Percentiles rank a stretch among this genome's conserved stretches.
These are phyloP conservation scores for Vaccinium corymbosum DNA, from an alignment of 148 eudicot genomes.

Conservation along the genomic window DNA sequence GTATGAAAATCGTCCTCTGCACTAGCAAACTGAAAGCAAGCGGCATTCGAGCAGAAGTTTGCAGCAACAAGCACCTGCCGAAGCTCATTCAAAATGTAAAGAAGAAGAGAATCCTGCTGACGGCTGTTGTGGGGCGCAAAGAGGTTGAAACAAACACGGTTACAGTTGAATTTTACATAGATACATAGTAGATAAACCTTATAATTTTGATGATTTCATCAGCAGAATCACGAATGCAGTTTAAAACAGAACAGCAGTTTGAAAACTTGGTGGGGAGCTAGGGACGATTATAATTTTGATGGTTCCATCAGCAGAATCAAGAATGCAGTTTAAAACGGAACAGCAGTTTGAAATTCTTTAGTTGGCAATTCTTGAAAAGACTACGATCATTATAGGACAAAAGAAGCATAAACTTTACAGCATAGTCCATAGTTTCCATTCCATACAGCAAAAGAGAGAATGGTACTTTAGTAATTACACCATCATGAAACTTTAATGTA, in stretches of 20 bases:
- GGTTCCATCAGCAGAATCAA: conserved; percentile 52
- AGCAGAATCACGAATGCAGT: too few relatives aligned
- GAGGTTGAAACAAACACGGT: conserved; percentile 75
- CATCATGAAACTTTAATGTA: too few relatives aligned
- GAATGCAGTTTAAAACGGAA: conserved; percentile 51
- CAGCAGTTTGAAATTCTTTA: conserved; percentile 38
- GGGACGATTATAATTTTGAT: conserved; percentile 55
- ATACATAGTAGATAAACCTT: conserved; percentile 2
- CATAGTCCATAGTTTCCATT: too few relatives aligned
- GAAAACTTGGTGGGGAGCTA: conserved; percentile 73
- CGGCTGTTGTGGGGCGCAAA: conserved; percentile 87
- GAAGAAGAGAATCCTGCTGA: conserved; percentile 83
- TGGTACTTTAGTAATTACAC: too few relatives aligned
- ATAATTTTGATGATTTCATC: too few relatives aligned
- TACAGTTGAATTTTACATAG: conserved; percentile 64
- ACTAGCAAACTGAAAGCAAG: conserved; percentile 45
- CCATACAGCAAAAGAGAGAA: too few relatives aligned
- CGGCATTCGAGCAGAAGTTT: conserved; percentile 76
- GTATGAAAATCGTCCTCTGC: neutral
- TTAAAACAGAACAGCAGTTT: too few relatives aligned
- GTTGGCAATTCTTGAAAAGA: neutral
- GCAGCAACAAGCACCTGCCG: conserved; percentile 81
- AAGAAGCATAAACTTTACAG: too few relatives aligned
- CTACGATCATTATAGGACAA: too few relatives aligned
- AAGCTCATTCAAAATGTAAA: conserved; percentile 84